Evolutionary conservation across 1,284 basidiomycete species (phyloP).

Genomic region (Clitocybe nebularis): DNA sequence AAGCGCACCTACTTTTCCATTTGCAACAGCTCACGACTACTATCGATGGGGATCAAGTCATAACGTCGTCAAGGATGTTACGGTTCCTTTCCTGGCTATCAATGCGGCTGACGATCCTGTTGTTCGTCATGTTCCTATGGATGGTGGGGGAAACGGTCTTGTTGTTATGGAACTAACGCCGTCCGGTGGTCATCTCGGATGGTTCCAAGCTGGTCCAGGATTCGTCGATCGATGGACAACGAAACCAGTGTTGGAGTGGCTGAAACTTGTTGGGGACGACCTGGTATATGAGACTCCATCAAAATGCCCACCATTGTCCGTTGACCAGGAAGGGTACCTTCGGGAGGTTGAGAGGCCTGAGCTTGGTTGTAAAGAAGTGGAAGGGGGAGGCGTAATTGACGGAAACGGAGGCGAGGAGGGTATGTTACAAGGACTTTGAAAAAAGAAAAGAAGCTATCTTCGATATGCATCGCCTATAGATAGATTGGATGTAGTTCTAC

Average conservation of each 20-base stretch:
- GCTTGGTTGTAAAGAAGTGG: slow-evolving; percentile 45
- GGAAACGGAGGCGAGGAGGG: slow-evolving; percentile 35
- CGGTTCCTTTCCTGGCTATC: slow-evolving; percentile 76
- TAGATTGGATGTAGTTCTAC: no score
- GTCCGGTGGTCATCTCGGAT: slow-evolving; percentile 91
- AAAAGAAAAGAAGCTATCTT: no score
- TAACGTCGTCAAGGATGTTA: slow-evolving; percentile 51
- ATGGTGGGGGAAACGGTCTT: slow-evolving; percentile 57
- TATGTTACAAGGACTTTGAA: slow-evolving; percentile 39
- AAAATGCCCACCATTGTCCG: slow-evolving; percentile 28
- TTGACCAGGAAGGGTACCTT: slow-evolving; percentile 54
- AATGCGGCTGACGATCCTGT: slow-evolving; percentile 94
- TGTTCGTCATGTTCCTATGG: slow-evolving; percentile 58
- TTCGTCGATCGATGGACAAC: slow-evolving; percentile 64
- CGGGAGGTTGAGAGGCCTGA: slow-evolving; percentile 49
- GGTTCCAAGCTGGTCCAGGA: slow-evolving; percentile 68
- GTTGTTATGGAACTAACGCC: slow-evolving; percentile 74
- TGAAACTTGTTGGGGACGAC: slow-evolving; percentile 55
- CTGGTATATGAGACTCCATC: slow-evolving; percentile 33
- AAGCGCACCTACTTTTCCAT: slow-evolving; percentile 75
- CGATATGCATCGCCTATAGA: no score
- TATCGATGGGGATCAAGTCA: slow-evolving; percentile 70
- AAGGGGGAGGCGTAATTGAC: slow-evolving; percentile 36
- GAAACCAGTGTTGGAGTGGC: slow-evolving; percentile 74
- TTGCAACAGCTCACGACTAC: slow-evolving; percentile 74